A percentile compares a stretch with the other conserved stretches of the same genome.
Conservation (phyloP, 805 yeast genomes). For the Naumovozyma dairenensis region DNA sequence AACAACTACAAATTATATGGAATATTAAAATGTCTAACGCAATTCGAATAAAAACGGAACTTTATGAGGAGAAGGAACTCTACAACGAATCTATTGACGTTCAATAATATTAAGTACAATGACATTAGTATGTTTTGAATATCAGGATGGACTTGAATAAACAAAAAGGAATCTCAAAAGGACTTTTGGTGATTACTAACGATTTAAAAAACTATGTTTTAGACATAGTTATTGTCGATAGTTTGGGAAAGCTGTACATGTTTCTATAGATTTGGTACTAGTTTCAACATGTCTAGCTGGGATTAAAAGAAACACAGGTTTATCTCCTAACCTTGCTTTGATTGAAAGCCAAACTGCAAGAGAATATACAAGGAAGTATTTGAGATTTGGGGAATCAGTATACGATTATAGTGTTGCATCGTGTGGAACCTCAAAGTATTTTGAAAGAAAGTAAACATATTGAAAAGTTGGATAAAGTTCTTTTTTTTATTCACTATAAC, state of each 20-base stretch:
- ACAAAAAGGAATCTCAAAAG: too few species aligned
- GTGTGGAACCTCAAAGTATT: slow-evolving; percentile 64
- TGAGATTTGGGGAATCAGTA: slow-evolving; percentile 77
- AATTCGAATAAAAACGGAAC: too few species aligned
- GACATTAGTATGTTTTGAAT: too few species aligned
- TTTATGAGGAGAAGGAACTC: too few species aligned
- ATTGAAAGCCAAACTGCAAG: slow-evolving; percentile 39
- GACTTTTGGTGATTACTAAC: neutral
- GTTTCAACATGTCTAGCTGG: slow-evolving; percentile 65
- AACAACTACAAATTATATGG: too few species aligned
- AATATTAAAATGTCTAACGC: too few species aligned
- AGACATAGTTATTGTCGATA: too few species aligned
- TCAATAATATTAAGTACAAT: too few species aligned
- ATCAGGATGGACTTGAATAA: too few species aligned
- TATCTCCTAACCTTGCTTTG: slow-evolving; percentile 45
- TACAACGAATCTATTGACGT: too few species aligned
- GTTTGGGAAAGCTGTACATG: slow-evolving; percentile 48
- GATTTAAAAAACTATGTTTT: neutral
- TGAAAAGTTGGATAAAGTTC: too few species aligned
- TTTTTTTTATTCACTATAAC: too few species aligned
- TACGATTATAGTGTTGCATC: slow-evolving; percentile 63
- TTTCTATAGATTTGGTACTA: slow-evolving; percentile 48
- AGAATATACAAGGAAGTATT: slow-evolving; percentile 51
- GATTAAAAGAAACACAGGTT: slow-evolving; percentile 61
- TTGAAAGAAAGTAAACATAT: slow-evolving; percentile 46